Evolutionary conservation across 768 basidiomycete genomes (phyloP).

Genomic region (Clavulina sp.): DNA sequence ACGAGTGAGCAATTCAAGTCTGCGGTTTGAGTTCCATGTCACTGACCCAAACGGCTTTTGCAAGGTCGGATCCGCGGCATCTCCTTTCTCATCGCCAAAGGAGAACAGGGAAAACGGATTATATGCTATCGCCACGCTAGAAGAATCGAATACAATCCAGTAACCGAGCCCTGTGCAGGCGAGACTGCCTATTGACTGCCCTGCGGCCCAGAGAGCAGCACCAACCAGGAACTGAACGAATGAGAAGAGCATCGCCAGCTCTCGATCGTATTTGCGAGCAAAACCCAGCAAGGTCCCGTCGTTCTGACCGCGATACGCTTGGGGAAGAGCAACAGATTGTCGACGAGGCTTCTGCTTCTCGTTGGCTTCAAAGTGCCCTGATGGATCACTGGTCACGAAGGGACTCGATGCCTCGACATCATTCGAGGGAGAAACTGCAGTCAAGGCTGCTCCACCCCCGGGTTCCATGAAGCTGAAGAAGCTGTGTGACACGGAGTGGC

Average conservation of each 20-base stretch:
- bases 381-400: too few relatives aligned
- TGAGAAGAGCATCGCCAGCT: conserved; percentile 13
- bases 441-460: too few relatives aligned
- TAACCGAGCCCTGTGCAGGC: conserved; percentile 86
- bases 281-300: too few relatives aligned
- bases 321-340: too few relatives aligned
- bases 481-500: conserved; percentile 85
- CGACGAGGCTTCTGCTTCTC: too few relatives aligned
- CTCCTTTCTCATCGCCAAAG: conserved; percentile 19
- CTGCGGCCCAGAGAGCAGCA: conserved; percentile 59
- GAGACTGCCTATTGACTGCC: conserved; percentile 76
- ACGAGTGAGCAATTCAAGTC: conserved; percentile 17
- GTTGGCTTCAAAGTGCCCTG: too few relatives aligned
- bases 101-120: conserved; percentile 24
- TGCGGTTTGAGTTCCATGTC: not conserved
- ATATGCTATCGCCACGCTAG: conserved; percentile 42
- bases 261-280: too few relatives aligned
- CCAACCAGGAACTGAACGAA: conserved; percentile 24
- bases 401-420: too few relatives aligned
- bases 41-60: conserved; percentile 46
- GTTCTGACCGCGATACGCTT: too few relatives aligned
- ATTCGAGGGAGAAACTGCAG: too few relatives aligned
- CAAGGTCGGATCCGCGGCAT: conserved; percentile 11
- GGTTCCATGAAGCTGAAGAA: conserved; percentile 94
- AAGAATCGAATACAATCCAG: conserved; percentile 87